Base-by-base conservation (phyloP, 495 filamentous ascomycete genomes). In the Penicillium manginii region DNA sequence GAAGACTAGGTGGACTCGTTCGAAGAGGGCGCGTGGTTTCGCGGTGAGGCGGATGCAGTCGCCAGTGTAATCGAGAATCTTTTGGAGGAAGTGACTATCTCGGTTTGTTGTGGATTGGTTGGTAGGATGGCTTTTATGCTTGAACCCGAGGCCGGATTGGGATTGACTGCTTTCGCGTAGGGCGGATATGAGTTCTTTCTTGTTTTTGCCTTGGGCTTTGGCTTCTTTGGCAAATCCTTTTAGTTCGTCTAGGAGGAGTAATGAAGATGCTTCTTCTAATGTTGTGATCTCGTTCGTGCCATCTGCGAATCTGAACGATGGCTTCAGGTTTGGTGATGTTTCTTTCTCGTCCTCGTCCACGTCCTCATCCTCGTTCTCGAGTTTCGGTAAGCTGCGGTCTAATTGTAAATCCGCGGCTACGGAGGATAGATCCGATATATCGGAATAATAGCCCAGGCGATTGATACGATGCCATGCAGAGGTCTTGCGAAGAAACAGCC, bases 1-100 rank as follows among this genome's bases (percentile, higher is more conserved):
- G 68, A 97, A 98, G 50, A 98, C 93, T 7, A 98, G 75, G 73
- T 98, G 93, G 2, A 97, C 91, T 31, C 94, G 84, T 67, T 97
- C 92, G 64, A 98, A 98, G 4, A 98, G 82, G 57, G 85, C 89
- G 55, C 91, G 83, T n/a, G 86, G 82, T 8, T 86, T 77, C 2
- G 86, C 71, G 1, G 91, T 87, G 15, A 98, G 86, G 39, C 93
- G 79, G 49, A 97, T 89, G 55, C 92, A 92, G 32, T 90, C 85
- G 0, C 94, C 94, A 3, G 91, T 91, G 33, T 84, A 86, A 57
- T 84, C 80, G 54, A 97, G 67, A 40, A 97, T 96, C 71, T 93
- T 97, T 46, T 78, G 76, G 7, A 87, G 67, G 61, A 88, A 89
- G 62, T 91, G 79, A 0, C 68, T 72, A 64, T 90, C 83, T 63